Conservation (phyloP, 2,329 filamentous ascomycete genomes). For the Balansia obtecta region DNA sequence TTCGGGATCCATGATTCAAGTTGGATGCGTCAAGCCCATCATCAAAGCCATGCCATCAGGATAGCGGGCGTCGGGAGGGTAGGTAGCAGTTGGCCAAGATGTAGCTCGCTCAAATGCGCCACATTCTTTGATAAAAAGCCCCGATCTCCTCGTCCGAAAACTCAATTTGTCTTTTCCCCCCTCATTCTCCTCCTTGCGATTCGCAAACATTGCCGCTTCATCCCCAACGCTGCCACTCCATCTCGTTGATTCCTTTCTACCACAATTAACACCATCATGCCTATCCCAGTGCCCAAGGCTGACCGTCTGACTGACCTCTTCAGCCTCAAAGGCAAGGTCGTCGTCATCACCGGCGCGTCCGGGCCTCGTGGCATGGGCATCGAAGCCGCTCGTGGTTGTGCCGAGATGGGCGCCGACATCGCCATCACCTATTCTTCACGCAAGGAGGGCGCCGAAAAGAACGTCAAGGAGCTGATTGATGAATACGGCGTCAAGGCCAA, state of each 20-base stretch:
- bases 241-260: neutral
- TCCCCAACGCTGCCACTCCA: too few relatives aligned
- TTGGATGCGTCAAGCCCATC: neutral
- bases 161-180: neutral
- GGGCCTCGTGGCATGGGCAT: conserved; percentile 60
- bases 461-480: conserved; percentile 50
- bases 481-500: conserved; percentile 56
- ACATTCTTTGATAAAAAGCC: conserved; percentile 1
- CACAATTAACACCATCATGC: conserved; percentile 34
- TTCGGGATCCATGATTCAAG: neutral
- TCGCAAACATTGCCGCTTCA: too few relatives aligned
- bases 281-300: conserved; percentile 43
- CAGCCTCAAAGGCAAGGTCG: conserved; percentile 60
- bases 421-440: conserved; percentile 62
- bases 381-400: conserved; percentile 54
- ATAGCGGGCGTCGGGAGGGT: neutral
- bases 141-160: neutral
- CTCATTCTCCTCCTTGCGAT: too few relatives aligned
- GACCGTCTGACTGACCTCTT: conserved; percentile 52
- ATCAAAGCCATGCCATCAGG: too few relatives aligned
- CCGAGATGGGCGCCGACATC: conserved; percentile 58
- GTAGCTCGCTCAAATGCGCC: neutral
- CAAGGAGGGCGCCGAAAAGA: conserved; percentile 54
- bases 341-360: conserved; percentile 58
- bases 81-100: neutral